Evolutionary conservation across 164 flowering plant species (phyloP).

Genomic region (Dillenia turbinata): DNA sequence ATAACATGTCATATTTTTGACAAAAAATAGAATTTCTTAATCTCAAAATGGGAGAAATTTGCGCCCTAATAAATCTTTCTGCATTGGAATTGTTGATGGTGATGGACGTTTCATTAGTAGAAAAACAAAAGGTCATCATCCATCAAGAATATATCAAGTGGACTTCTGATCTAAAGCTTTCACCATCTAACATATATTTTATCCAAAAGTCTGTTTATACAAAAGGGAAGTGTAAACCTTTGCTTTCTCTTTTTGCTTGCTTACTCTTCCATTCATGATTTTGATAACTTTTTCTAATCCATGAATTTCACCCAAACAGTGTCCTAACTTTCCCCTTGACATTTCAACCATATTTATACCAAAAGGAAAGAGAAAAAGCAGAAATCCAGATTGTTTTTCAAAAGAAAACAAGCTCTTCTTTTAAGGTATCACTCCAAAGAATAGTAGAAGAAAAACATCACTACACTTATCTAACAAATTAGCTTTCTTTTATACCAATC

Average conservation of each 20-base stretch:
- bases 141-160: too few species aligned
- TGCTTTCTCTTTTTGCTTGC: conserved; percentile 6
- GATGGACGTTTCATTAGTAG: too few species aligned
- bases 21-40: too few species aligned
- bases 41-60: too few species aligned
- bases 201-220: too few species aligned
- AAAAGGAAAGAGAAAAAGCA: conserved; percentile 1
- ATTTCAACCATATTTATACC: conserved; percentile 2
- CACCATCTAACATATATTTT: too few species aligned
- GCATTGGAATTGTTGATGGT: too few species aligned
- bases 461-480: neutral
- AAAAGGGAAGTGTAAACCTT: conserved; percentile 4
- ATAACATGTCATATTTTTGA: too few species aligned
- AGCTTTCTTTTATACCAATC: neutral
- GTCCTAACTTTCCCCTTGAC: conserved; percentile 16
- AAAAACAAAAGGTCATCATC: too few species aligned
- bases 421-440: conserved; percentile 2
- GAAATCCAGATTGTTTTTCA: neutral
- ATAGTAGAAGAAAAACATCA: neutral
- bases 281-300: neutral
- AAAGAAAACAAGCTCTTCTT: neutral
- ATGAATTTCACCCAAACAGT: conserved; percentile 2
- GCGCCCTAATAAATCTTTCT: too few species aligned
- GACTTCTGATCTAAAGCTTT: too few species aligned
- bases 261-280: conserved; percentile 9